Evolutionary conservation across 176 grass and related monocot genomes (phyloP).

Genomic region (Aegilops bicornis): DNA sequence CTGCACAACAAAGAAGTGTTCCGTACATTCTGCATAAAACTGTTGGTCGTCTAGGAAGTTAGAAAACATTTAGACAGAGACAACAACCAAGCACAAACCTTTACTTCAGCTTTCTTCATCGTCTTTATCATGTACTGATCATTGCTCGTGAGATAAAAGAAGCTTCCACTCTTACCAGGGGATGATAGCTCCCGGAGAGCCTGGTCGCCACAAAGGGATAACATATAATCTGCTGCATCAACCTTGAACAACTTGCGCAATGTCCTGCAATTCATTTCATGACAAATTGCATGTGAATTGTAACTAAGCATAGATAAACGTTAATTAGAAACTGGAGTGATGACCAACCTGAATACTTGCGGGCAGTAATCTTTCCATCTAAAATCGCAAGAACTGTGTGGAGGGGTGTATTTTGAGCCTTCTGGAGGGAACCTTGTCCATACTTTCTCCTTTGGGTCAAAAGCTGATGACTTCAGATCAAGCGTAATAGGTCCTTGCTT

Average conservation of each 20-base stretch:
- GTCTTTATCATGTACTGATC: conserved; percentile 99
- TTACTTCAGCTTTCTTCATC: conserved; percentile 99
- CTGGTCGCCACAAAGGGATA: conserved; percentile 91
- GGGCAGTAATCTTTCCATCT: conserved; percentile 99
- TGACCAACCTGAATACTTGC: conserved; percentile 79
- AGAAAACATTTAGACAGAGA: conserved; percentile 11
- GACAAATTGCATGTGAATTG: conserved; percentile 3
- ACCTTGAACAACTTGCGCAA: conserved; percentile 91
- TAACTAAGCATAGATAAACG: neutral
- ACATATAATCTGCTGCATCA: conserved; percentile 95
- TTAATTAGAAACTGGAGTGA: conserved; percentile 5
- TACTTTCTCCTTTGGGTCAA: conserved; percentile 46
- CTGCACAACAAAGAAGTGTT: conserved; percentile 41
- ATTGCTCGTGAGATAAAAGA: conserved; percentile 90
- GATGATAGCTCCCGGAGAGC: conserved; percentile 89
- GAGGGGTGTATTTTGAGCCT: conserved; percentile 96
- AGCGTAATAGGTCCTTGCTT: conserved; percentile 74
- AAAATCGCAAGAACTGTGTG: conserved; percentile 94
- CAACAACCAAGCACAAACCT: conserved; percentile 47
- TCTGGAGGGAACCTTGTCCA: conserved; percentile 43
- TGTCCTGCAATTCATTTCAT: conserved; percentile 62
- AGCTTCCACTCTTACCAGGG: conserved; percentile 97
- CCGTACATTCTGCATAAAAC: conserved; percentile 9
- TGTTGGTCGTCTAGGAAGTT: neutral
- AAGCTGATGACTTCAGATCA: conserved; percentile 91